Conservation (phyloP, 176 grass and related monocot species). For the Metroxylon sagu region DNA sequence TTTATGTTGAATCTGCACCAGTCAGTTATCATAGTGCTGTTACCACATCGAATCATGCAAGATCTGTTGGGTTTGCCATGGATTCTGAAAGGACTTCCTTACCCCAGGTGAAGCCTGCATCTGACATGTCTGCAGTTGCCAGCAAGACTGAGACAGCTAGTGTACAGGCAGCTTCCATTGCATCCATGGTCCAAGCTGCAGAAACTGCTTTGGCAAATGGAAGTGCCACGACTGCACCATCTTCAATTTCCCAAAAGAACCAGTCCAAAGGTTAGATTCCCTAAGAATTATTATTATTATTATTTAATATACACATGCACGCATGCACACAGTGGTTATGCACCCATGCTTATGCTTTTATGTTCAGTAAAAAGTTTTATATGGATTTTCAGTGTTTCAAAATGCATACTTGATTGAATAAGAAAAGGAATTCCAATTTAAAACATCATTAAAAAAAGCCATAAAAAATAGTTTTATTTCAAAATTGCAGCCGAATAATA, state of each 20-base stretch:
- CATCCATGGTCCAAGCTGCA: slow-evolving; percentile 1
- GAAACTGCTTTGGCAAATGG: slow-evolving; percentile 21
- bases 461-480: too few species aligned
- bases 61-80: slow-evolving; percentile 15
- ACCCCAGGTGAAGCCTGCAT: slow-evolving; percentile 10
- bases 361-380: too few species aligned
- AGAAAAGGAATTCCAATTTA: too few species aligned
- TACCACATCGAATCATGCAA: slow-evolving; percentile 22
- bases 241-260: slow-evolving; percentile 36
- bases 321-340: too few species aligned
- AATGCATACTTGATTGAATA: too few species aligned
- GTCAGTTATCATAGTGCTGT: slow-evolving; percentile 27
- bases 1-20: slow-evolving; percentile 36
- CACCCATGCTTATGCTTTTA: too few species aligned
- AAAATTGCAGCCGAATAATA: too few species aligned
- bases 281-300: too few species aligned
- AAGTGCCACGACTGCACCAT: slow-evolving; percentile 25
- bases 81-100: slow-evolving; percentile 24
- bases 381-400: too few species aligned
- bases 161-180: slow-evolving; percentile 29
- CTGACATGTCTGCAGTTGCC: slow-evolving; percentile 3
- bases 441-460: too few species aligned
- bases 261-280: slow-evolving; percentile 48
- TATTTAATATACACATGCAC: too few species aligned
- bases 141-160: slow-evolving; percentile 25